Evolutionary conservation across 129 eudicot species (phyloP).

Genomic region (Tagetes patula): DNA sequence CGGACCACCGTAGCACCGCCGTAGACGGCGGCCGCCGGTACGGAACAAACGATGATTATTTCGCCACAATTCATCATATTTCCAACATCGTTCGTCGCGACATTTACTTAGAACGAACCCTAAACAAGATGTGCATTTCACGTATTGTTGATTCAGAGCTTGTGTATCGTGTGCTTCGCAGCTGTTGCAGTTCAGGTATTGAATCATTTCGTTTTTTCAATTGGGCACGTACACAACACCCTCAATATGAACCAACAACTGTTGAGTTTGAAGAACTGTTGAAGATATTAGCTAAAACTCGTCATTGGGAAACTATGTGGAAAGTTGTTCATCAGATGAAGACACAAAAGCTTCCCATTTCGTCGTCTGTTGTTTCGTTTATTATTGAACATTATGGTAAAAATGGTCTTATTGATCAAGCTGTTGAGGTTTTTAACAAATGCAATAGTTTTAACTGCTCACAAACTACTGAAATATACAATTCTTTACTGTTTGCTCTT

Average conservation of each 20-base stretch:
- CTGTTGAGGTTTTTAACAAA: slow-evolving; percentile 82
- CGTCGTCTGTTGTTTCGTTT: slow-evolving; percentile 63
- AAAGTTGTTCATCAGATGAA: slow-evolving; percentile 74
- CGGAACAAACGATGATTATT: slow-evolving; percentile 75
- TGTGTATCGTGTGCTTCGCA: slow-evolving; percentile 82
- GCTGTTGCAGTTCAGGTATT: slow-evolving; percentile 57
- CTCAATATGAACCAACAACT: slow-evolving; percentile 82
- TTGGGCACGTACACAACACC: slow-evolving; percentile 79
- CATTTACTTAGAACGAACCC: slow-evolving; percentile 82
- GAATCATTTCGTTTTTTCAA: slow-evolving; percentile 88
- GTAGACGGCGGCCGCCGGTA: slow-evolving; percentile 3
- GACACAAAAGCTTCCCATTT: slow-evolving; percentile 48
- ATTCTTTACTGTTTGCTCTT: slow-evolving; percentile 73
- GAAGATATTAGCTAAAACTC: slow-evolving; percentile 62
- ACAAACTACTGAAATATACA: slow-evolving; percentile 69
- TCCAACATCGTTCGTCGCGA: slow-evolving; percentile 88
- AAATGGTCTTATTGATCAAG: slow-evolving; percentile 74
- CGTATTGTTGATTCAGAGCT: slow-evolving; percentile 70
- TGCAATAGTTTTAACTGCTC: slow-evolving; percentile 58
- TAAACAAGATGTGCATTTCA: slow-evolving; percentile 71
- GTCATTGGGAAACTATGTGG: slow-evolving; percentile 98
- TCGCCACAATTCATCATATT: slow-evolving; percentile 86
- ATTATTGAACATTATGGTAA: slow-evolving; percentile 81
- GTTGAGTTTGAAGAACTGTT: slow-evolving; percentile 82
- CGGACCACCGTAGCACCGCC: slow-evolving; percentile 13